Base-by-base conservation (phyloP, 2,329 filamentous ascomycete species). In the Fusarium liriodendri region DNA sequence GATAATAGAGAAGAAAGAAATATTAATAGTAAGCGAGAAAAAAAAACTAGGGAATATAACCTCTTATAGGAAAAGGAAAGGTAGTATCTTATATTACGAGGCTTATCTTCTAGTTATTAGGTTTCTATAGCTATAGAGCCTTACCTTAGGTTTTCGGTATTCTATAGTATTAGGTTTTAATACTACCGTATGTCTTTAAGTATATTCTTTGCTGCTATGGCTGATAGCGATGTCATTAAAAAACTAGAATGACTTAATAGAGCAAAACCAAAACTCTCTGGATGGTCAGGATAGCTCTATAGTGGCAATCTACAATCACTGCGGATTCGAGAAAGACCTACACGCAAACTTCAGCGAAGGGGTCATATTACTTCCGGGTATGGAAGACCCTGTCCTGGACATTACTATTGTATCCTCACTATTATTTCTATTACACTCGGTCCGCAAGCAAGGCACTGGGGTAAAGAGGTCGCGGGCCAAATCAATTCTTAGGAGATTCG, bases 221-320 rank as follows among this genome's bases (percentile, higher is more conserved):
- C 27, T 5, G 6, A 27, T 27, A 27, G 27, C 27, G 27, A 27
- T 27, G 6, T 27, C 6, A 27, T 27, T 5, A 27, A 27, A 27
- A 27, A 27, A 27, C 1, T 27, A 27, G 27, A 27, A 27, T 22
- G 22, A 3, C 25, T 25, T 25, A 5, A 25, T 25, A 25, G 47
- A 66, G 13, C 6, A 11, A 1, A 13, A 33, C 1, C 25, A 13
- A 2, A 55, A 22, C 2, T 18, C 3, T 1, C 5, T 1, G 2
- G 10, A 7, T 1, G 18, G n/a, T 1, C 35, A 29, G 8, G 6
- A 2, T 0, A n/a, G 33, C 2, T 16, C 57, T 10, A 33, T 50
- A 11, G 2, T 38, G 20, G 70, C 70, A 16, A 37, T 73, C 0
- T 72, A 73, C 2, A 60, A 72, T 1, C 70, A 70, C 1, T 42